Base-by-base conservation (phyloP, 2,329 filamentous ascomycete genomes). In the Chaetomium strumarium region DNA sequence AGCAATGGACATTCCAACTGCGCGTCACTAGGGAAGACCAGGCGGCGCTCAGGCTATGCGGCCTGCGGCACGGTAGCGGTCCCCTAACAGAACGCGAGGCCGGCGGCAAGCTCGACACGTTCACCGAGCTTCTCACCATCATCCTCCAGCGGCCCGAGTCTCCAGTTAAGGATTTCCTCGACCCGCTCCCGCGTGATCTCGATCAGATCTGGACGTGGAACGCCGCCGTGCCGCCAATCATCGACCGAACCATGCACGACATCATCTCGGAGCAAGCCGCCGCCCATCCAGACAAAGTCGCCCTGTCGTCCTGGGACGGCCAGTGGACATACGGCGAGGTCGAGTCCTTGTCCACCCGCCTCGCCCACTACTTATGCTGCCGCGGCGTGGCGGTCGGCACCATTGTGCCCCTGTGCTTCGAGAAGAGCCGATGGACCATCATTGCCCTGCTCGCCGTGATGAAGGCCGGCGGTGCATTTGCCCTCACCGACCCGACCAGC, bases 271-370 rank as follows among this genome's bases (percentile, higher is more conserved):
- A 71, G 12, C 68, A 68, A 46, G 70, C 70, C 12, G 57, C 53
- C 12, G 53, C 59, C 20, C 65, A 69, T 3, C 73, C 75, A 2
- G 60, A 68, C 31, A 66, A 68, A 34, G 54, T 67, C 7, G 75
- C 75, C 29, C 68, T 78, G n/a, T 61, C 72, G 47, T 75, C 75
- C 0, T 78, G 74, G 74, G 76, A 78, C 53, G 75, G 76, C 33
- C 61, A 62, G 49, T 68, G 76, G 48, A 76, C 73, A 2, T 78
- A 78, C 55, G 49, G 60, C 34, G 68, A 77, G 43, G 64, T 78
- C 2, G 72, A 77, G 34, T 56, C 60, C 1, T 63, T 71, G 12
- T 75, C 76, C 1, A 70, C 69, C 29, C 59, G 60, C 1, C 65
- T 78, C 8, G 75, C 75, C 3, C 60, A 60, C 5, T 65, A 72